Evolutionary conservation across 1,284 basidiomycete species (phyloP).

Genomic region (Cryptococcus sp.): DNA sequence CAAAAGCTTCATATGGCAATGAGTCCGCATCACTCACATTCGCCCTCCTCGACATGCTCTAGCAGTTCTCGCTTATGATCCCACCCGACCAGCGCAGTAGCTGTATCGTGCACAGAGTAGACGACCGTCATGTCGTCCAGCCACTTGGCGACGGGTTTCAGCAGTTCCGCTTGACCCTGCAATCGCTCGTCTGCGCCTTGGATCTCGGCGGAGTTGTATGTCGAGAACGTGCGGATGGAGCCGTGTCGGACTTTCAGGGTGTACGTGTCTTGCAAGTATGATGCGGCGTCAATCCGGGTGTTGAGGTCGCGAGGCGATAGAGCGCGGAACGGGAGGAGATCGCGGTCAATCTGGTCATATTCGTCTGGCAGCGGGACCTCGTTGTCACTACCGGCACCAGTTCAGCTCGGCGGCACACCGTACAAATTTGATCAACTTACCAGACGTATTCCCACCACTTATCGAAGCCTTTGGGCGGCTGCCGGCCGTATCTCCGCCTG

Average conservation of each 20-base stretch:
- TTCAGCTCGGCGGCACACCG: neutral
- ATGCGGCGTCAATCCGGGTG: conserved; percentile 60
- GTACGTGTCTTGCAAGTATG: conserved; percentile 29
- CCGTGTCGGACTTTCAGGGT: conserved; percentile 32
- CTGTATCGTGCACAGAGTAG: conserved; percentile 54
- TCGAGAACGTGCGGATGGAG: conserved; percentile 23
- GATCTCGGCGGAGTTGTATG: conserved; percentile 23
- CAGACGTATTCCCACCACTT: conserved; percentile 62
- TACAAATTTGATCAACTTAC: conserved; percentile 22
- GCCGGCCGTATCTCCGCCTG: conserved; percentile 40
- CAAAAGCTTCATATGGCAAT: neutral
- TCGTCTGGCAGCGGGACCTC: conserved; percentile 56
- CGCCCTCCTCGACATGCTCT: conserved; percentile 54
- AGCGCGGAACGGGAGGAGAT: conserved; percentile 43
- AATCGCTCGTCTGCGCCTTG: conserved; percentile 36
- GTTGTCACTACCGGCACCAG: conserved; percentile 49
- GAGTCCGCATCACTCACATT: conserved; percentile 48
- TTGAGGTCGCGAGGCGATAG: conserved; percentile 63
- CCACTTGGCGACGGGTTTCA: conserved; percentile 38
- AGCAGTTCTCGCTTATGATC: conserved; percentile 55
- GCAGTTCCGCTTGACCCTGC: conserved; percentile 42
- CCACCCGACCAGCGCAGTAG: conserved; percentile 56
- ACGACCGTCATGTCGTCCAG: conserved; percentile 45
- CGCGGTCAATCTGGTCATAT: conserved; percentile 49
- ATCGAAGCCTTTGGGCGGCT: conserved; percentile 63